Evolutionary conservation across 192 early-diverging fungal genomes (phyloP).

Genomic region (Chytriomyces confervae): DNA sequence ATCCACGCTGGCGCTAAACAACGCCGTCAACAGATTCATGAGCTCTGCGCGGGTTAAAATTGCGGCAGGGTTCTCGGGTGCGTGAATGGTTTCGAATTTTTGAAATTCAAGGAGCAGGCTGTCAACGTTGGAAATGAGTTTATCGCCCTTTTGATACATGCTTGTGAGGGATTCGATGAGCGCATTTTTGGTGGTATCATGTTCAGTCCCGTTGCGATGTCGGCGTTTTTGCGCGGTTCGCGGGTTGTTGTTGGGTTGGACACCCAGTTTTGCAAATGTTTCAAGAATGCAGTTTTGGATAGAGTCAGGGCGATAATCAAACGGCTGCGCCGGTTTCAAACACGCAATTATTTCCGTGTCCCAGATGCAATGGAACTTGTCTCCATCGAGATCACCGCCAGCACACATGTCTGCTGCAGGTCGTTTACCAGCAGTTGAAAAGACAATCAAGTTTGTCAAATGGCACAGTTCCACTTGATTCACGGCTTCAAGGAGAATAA

Average conservation of each 20-base stretch:
- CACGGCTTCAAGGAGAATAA: slow-evolving; percentile 36
- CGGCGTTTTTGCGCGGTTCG: background rate
- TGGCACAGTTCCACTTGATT: background rate
- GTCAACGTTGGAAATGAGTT: slow-evolving; percentile 16
- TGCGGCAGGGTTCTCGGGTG: background rate
- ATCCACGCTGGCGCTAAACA: slow-evolving; percentile 33
- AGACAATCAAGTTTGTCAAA: slow-evolving; percentile 33
- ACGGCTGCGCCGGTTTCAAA: slow-evolving; percentile 16
- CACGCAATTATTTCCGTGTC: slow-evolving; percentile 22
- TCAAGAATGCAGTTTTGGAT: slow-evolving; percentile 7
- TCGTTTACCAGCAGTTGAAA: slow-evolving; percentile 15
- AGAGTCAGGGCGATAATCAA: slow-evolving; percentile 29
- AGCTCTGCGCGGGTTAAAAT: slow-evolving; percentile 15
- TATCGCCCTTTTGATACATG: background rate
- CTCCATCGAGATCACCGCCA: slow-evolving; percentile 45
- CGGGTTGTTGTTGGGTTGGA: background rate
- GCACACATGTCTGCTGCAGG: slow-evolving; percentile 27
- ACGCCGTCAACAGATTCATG: slow-evolving; percentile 25
- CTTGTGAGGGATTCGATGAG: slow-evolving; percentile 26
- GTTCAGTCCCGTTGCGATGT: background rate
- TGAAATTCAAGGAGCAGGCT: slow-evolving; percentile 18
- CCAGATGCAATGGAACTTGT: slow-evolving; percentile 39
- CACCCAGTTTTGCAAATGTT: slow-evolving; percentile 17
- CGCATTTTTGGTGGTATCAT: slow-evolving; percentile 5
- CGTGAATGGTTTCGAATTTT: slow-evolving; percentile 11